Evolutionary conservation across 1,284 basidiomycete species (phyloP).

Genomic region (Ustilago cynodontis): DNA sequence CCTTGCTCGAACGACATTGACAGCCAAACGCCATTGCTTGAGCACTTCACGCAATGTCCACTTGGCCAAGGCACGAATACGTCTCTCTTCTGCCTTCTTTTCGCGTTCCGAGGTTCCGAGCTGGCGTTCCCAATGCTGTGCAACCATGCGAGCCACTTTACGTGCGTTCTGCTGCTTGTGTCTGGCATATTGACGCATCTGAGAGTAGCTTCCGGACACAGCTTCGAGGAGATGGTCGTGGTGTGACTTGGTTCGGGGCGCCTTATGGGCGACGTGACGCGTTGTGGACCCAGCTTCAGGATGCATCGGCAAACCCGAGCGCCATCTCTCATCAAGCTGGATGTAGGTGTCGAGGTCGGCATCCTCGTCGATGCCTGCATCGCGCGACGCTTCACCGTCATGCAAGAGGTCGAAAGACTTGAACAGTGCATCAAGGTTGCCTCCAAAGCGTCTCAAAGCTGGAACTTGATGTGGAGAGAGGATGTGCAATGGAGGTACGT

Average conservation of each 20-base stretch:
- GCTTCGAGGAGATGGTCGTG: constrained; percentile 56
- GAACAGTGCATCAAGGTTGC: constrained; percentile 30
- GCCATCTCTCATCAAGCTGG: constrained; percentile 45
- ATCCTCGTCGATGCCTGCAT: constrained; percentile 25
- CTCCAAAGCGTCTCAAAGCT: constrained; percentile 27
- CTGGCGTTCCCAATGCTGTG: constrained; percentile 82
- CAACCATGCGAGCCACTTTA: constrained; percentile 78
- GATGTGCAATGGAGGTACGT: constrained; percentile 43
- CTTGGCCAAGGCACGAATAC: constrained; percentile 79
- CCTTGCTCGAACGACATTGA: constrained; percentile 83
- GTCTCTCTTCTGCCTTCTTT: constrained; percentile 77
- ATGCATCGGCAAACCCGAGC: constrained; percentile 48
- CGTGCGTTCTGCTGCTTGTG: constrained; percentile 68
- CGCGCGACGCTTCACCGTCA: constrained; percentile 34
- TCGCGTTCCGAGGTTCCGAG: constrained; percentile 77
- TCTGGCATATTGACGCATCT: constrained; percentile 65
- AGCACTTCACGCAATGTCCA: constrained; percentile 79
- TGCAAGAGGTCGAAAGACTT: constrained; percentile 45
- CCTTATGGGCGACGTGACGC: constrained; percentile 39
- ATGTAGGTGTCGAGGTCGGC: constrained; percentile 36
- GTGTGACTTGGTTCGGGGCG: constrained; percentile 42
- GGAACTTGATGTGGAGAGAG: constrained; percentile 51
- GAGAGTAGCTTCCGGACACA: constrained; percentile 34
- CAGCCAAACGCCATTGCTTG: constrained; percentile 88
- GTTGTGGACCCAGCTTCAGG: constrained; percentile 22